Base-by-base conservation (phyloP, 495 filamentous ascomycete genomes). In the Penicillium riverlandense region DNA sequence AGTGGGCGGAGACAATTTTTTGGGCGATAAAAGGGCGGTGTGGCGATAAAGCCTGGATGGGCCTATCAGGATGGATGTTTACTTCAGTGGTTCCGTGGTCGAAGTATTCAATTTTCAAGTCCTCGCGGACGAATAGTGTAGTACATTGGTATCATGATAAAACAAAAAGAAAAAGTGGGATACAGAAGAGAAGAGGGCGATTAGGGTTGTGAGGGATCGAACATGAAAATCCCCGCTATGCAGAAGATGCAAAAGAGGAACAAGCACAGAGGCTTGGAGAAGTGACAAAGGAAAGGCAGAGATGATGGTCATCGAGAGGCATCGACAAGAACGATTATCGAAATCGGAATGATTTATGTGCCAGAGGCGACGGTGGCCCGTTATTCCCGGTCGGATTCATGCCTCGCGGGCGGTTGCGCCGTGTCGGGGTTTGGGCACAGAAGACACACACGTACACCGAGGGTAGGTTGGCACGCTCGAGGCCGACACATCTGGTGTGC, bases 401-500 rank as follows among this genome's bases (percentile, higher is more conserved):
- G 35, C 77, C 78, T 41, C 80, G 76, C n/a, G 78, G 49, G 28
- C 84, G 76, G 2, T 84, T 77, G 10, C 78, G 80, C 31, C 85
- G 70, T 47, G 80, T 74, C 0, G 85, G 86, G 6, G 85, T 90
- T 44, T 86, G 80, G 7, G 81, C 80, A 56, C 88, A 95, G 53
- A 83, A 90, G 12, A 84, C 67, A 56, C 88, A 95, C 10, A 92
- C 80, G 60, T 88, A 91, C 8, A 90, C 83, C 0, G 74, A 74
- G 14, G 86, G 86, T 36, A 87, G 70, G 40, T 83, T 75, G 7
- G 66, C 60, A 13, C 72, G 69, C 44, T 82, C 82, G 16, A 90
- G 71, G 12, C 85, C 83, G 29, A 90, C 75, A 57, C 89, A 96
- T 52, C 75, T 75, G 6, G 81, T 84, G 55, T 96, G 89, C 28